These are phyloP conservation scores for Xenoacremonium recifei DNA, from an alignment of 2,329 filamentous ascomycete species.

Conservation along the genomic window DNA sequence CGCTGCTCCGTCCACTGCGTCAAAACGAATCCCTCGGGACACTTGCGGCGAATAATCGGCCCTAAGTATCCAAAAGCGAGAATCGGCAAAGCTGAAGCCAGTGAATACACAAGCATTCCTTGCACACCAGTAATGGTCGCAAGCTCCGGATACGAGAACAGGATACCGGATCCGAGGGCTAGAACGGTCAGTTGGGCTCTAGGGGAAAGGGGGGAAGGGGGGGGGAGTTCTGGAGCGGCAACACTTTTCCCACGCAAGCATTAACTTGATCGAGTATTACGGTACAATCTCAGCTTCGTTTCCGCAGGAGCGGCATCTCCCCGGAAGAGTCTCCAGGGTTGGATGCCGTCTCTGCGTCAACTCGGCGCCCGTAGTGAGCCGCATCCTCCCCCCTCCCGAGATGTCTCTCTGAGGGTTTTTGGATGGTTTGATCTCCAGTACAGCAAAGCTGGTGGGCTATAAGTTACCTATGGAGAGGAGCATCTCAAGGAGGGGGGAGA, in stretches of 20 bases:
- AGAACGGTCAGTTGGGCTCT: slow-evolving; percentile 42
- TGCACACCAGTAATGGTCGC: slow-evolving; percentile 78
- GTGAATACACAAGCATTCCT: slow-evolving; percentile 72
- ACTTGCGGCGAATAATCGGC: slow-evolving; percentile 75
- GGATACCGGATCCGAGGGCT: slow-evolving; percentile 81
- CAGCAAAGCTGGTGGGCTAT: slow-evolving; percentile 18
- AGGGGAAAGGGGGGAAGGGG: slow-evolving; percentile 18
- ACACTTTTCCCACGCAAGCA: slow-evolving; percentile 98
- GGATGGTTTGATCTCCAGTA: slow-evolving; percentile 14
- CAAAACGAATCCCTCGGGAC: slow-evolving; percentile 79
- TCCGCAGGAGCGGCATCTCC: slow-evolving; percentile 43
- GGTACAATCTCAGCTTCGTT: slow-evolving; percentile 91
- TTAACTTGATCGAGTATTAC: slow-evolving; percentile 98
- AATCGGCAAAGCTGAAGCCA: slow-evolving; percentile 70
- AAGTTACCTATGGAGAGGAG: slow-evolving; percentile 24
- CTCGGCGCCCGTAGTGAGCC: slow-evolving; percentile 87
- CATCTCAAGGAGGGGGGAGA: slow-evolving; percentile 27
- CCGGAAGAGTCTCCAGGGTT: slow-evolving; percentile 38
- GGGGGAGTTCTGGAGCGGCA: slow-evolving; percentile 66
- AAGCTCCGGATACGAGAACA: slow-evolving; percentile 80
- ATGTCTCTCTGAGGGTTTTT: no score
- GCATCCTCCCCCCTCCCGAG: slow-evolving; percentile 41
- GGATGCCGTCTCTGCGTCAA: slow-evolving; percentile 51
- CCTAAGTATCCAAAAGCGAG: slow-evolving; percentile 73
- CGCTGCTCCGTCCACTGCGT: slow-evolving; percentile 82